Percentiles rank a stretch among this genome's conserved stretches.
phyloP scores from a whole-genome alignment of 495 filamentous ascomycete species.

The Melanomma pulvis-pyrius region DNA sequence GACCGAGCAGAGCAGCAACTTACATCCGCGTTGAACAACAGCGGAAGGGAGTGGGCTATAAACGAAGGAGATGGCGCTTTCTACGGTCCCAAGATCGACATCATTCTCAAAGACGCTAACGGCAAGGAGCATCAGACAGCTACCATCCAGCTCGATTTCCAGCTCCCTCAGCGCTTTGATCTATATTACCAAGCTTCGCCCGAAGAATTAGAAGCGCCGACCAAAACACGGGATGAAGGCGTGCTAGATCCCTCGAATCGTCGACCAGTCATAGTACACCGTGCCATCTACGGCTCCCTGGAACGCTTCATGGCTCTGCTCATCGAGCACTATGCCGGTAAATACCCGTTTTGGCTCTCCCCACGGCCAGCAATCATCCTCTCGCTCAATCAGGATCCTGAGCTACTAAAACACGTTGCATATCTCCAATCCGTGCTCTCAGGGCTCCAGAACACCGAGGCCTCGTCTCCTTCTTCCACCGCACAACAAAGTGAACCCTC shows the following conservation, averaged over 20 bases:
- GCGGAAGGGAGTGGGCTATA: slow-evolving; percentile 66
- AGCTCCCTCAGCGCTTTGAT: slow-evolving; percentile 81
- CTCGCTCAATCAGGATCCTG: slow-evolving; percentile 68
- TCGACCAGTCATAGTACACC: slow-evolving; percentile 82
- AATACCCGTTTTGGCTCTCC: slow-evolving; percentile 91
- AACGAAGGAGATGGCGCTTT: slow-evolving; percentile 89
- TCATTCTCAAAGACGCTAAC: slow-evolving; percentile 77
- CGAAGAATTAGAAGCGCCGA: slow-evolving; percentile 56
- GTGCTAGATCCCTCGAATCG: slow-evolving; percentile 56
- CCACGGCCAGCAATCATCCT: slow-evolving; percentile 79
- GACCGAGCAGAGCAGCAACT: slow-evolving; percentile 76
- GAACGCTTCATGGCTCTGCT: slow-evolving; percentile 86
- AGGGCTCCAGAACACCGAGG: slow-evolving; percentile 39
- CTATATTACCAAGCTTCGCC: slow-evolving; percentile 74
- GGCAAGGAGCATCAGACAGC: slow-evolving; percentile 91
- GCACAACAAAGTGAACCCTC: slow-evolving; percentile 23
- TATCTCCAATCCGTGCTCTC: slow-evolving; percentile 50
- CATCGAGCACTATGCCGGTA: slow-evolving; percentile 80
- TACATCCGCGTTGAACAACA: slow-evolving; percentile 66
- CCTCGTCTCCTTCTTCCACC: background rate
- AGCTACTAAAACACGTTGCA: slow-evolving; percentile 61
- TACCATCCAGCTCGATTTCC: slow-evolving; percentile 92
- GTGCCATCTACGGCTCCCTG: slow-evolving; percentile 83
- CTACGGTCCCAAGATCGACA: slow-evolving; percentile 94
- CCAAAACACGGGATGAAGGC: slow-evolving; percentile 44